phyloP scores from a whole-genome alignment of 768 basidiomycete species.

The Mycena vulgaris region DNA sequence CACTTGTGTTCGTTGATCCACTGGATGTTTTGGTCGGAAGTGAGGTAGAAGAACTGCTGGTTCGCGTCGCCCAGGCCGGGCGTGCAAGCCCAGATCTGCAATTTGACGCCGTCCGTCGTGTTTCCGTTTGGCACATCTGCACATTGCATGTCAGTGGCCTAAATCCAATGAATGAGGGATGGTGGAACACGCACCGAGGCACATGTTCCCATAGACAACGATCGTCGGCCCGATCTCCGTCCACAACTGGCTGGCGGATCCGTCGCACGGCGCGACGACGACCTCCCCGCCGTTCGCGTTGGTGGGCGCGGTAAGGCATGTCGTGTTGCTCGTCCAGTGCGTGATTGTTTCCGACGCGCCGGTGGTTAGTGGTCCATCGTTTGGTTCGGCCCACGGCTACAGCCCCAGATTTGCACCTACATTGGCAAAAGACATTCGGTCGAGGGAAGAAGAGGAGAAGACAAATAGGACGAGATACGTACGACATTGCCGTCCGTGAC shows the following conservation, averaged over 20 bases:
- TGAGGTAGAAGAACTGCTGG: neutral
- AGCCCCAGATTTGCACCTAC: slow-evolving; percentile 20
- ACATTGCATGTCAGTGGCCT: slow-evolving; percentile 4
- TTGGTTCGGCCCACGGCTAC: slow-evolving; percentile 18
- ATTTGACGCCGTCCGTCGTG: neutral
- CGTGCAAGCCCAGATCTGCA: neutral
- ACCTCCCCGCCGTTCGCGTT: slow-evolving; percentile 42
- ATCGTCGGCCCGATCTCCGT: slow-evolving; percentile 30
- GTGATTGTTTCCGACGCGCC: slow-evolving; percentile 7
- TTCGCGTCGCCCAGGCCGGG: neutral
- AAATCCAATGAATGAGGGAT: neutral
- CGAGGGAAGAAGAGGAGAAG: neutral
- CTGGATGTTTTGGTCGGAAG: neutral
- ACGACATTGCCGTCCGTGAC: slow-evolving; percentile 36
- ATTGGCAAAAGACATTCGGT: neutral
- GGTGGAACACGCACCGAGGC: slow-evolving; percentile 1
- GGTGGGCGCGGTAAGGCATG: too few relatives aligned
- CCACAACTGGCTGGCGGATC: slow-evolving; percentile 40
- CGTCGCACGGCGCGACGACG: slow-evolving; percentile 38
- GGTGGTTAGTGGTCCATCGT: slow-evolving; percentile 20
- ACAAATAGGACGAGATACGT: neutral
- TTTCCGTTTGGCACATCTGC: slow-evolving; percentile 40
- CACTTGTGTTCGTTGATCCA: neutral
- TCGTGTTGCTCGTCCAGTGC: neutral
- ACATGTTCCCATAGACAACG: too few relatives aligned